phyloP scores from a whole-genome alignment of 495 filamentous ascomycete genomes.

The Tuber umbilicatum region DNA sequence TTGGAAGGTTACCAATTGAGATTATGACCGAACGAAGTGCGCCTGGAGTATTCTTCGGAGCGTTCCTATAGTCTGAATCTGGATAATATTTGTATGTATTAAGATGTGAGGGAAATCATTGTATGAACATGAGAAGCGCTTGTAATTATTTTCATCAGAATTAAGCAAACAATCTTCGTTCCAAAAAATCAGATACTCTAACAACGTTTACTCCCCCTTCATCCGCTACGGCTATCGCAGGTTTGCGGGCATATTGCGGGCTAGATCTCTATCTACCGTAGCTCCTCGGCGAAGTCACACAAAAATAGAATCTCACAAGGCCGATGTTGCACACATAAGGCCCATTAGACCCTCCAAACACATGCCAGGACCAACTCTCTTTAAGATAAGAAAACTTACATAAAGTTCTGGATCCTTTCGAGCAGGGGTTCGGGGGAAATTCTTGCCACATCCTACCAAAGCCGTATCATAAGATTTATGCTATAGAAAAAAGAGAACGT shows the following conservation, averaged over 20 bases:
- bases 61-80: slow-evolving; percentile 66
- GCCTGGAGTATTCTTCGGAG: slow-evolving; percentile 81
- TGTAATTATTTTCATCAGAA: slow-evolving; percentile 54
- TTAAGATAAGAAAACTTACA: slow-evolving; percentile 47
- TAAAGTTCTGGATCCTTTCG: slow-evolving; percentile 75
- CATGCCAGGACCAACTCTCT: slow-evolving; percentile 3
- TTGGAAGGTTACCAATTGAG: slow-evolving; percentile 83
- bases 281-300: slow-evolving; percentile 40
- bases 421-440: slow-evolving; percentile 55
- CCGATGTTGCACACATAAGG: slow-evolving; percentile 83
- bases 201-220: slow-evolving; percentile 69
- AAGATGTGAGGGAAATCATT: neutral
- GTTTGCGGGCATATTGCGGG: slow-evolving; percentile 61
- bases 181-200: slow-evolving; percentile 79
- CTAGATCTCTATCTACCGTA: slow-evolving; percentile 4
- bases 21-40: slow-evolving; percentile 90
- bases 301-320: slow-evolving; percentile 79
- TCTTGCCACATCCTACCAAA: slow-evolving; percentile 38
- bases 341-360: slow-evolving; percentile 66
- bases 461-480: slow-evolving; percentile 12
- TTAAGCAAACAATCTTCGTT: slow-evolving; percentile 48
- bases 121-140: slow-evolving; percentile 46
- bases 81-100: slow-evolving; percentile 65
- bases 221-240: slow-evolving; percentile 62
- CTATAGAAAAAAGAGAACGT: neutral